Base-by-base conservation (phyloP, 2,329 filamentous ascomycete species). In the Xylariomycetidae sp. region DNA sequence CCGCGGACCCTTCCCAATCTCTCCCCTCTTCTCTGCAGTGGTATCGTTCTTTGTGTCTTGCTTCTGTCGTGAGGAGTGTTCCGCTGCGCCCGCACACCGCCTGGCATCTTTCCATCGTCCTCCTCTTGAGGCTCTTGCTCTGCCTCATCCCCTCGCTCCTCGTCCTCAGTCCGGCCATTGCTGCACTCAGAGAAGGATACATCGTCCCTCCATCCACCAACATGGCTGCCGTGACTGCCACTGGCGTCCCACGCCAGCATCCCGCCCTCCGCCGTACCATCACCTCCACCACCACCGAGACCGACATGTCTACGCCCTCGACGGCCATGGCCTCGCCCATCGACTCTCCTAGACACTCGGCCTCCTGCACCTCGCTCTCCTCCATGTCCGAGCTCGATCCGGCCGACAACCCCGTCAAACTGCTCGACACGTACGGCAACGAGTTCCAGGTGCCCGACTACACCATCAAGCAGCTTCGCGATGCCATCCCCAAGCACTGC, bases 401-500 rank as follows among this genome's bases (percentile, higher is more conserved):
- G 48, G 34, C 51, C 48, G 58, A 63, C 44, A 34, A 53, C 34
- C 44, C 74, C 49, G 77, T 76, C 51, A 77, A 80, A 59, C 76
- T 98, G 48, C 54, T 92, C 45, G 89, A 98, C 67, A 90, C 87
- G 10, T 92, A 94, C 60, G 92, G 92, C 64, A 95, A 96, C 64
- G 76, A 88, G 55, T 98, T 98, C 70, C 72, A 86, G 62, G 74
- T 94, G 37, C 92, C 92, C 48, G 82, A 96, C 65, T 98, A 84
- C 71, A 94, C 88, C 58, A 94, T 98, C 74, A 95, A 95, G 73
- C 78, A 98, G 58, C 90, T 98, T 58, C 82, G 87, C 55, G 85
- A 95, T 66, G 92, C 92, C 59, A 98, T 98, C 49, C 92, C 92
- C 46, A 87, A 89, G 65, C 92, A 95, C 74, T 98, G 92, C 76